Conservation (phyloP, 805 yeast genomes). For the Allodekkera sacchari region DNA sequence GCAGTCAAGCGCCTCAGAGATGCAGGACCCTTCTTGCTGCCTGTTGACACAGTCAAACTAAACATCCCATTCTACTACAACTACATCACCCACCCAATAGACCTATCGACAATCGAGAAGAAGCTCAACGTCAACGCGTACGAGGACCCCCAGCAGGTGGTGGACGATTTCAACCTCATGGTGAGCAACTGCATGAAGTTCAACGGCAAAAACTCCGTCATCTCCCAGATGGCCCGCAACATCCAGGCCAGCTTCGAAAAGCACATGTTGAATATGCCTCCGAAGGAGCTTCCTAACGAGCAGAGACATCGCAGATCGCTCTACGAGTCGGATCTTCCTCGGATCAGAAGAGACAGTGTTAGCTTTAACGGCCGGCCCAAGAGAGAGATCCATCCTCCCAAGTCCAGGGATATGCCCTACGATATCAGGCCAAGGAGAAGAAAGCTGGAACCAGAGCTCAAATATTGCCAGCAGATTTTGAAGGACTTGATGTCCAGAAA, state of each 20-base stretch:
- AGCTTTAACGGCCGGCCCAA: constrained; percentile 73
- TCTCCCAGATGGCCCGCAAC: constrained; percentile 86
- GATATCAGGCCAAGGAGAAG: constrained; percentile 87
- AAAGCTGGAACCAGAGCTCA: constrained; percentile 81
- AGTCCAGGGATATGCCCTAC: constrained; percentile 86
- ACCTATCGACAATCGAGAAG: constrained; percentile 79
- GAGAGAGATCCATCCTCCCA: constrained; percentile 94
- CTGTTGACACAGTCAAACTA: constrained; percentile 83
- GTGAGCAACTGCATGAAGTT: constrained; percentile 74
- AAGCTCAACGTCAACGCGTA: constrained; percentile 68
- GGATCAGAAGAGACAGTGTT: constrained; percentile 68
- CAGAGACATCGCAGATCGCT: constrained; percentile 17
- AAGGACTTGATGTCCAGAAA: constrained; percentile 80
- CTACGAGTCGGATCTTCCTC: constrained; percentile 43
- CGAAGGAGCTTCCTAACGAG: constrained; percentile 34
- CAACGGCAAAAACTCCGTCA: constrained; percentile 77
- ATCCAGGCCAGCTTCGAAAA: constrained; percentile 89
- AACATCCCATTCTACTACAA: constrained; percentile 89
- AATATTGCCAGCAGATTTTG: constrained; percentile 74
- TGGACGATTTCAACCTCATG: constrained; percentile 76
- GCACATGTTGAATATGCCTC: constrained; percentile 87
- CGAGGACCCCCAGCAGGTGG: constrained; percentile 57
- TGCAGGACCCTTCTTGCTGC: constrained; percentile 80
- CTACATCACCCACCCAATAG: constrained; percentile 84
- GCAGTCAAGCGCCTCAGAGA: constrained; percentile 87